Base-by-base conservation (phyloP, 192 early-diverging fungal genomes). In the Coemansia sp. region DNA sequence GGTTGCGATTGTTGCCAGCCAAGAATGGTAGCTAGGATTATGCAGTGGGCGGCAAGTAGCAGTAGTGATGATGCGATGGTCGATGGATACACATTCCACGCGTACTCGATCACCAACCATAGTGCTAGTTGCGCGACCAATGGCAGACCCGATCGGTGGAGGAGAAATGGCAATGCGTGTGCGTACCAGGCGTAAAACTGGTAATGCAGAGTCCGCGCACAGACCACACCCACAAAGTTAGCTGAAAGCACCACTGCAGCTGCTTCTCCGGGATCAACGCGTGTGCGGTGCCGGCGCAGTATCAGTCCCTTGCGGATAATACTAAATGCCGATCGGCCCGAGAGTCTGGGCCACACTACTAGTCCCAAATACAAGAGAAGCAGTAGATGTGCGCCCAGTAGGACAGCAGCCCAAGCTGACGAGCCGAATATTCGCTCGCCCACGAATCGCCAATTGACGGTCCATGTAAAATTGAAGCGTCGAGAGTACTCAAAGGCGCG, bases 161-260 rank as follows among this genome's bases (percentile, higher is more conserved):
- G 65, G 8, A 98, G 67, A 54, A 89, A 92, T 12, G 96, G 96
- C 30, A 97, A 44, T 31, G 87, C 84, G 73, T 92, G 89, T 34
- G 78, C 90, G 72, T 97, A 98, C 96, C 96, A 98, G 0, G 92
- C 82, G 66, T 93, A 98, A 69, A 98, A 98, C 83, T 97, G 95
- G 68, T 96, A 97, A 68, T 98, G 96, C 57, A 98, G 76, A 1
- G 91, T 89, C 23, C 96, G 76, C 5, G 95, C 90, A 74, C 90
- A 96, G 0, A 90, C 61, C 34, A 98, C 86, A 16, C 96, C 96
- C 21, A 94, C 89, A 72, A 98, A 86, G 76, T 97, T 97, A 25
- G 85, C 83, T 0, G 89, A 89, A 53, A 97, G 95, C 81, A 96
- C 79, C 16, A 81, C 78, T 14, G 53, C 48, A 1, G 58, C 21